Conservation (phyloP, 352 stramenopile species). For the Pythium myriotylum region DNA sequence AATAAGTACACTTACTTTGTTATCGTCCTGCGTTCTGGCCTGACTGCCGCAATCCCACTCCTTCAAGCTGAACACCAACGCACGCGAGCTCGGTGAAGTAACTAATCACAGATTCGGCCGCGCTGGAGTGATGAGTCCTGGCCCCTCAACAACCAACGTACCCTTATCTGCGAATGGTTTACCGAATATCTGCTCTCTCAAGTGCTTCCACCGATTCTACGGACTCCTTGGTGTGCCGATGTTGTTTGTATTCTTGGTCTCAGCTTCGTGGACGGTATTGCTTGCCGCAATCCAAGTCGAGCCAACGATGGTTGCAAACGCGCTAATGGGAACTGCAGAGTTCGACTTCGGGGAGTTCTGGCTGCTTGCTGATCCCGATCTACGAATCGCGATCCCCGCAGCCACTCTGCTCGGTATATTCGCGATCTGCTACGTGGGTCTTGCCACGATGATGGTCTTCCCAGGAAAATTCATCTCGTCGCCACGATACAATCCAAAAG, state of each 20-base stretch:
- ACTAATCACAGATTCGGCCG: too few relatives aligned
- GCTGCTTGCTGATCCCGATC: slow-evolving; percentile 34
- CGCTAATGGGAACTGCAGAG: slow-evolving; percentile 35
- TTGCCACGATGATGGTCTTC: slow-evolving; percentile 41
- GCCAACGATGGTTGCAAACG: slow-evolving; percentile 37
- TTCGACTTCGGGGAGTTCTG: slow-evolving; percentile 56
- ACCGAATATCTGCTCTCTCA: background rate
- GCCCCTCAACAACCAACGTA: background rate
- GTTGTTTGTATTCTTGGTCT: slow-evolving; percentile 41
- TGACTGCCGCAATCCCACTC: too few relatives aligned
- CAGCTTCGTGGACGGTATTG: slow-evolving; percentile 36
- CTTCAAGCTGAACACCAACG: too few relatives aligned
- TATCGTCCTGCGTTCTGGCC: too few relatives aligned
- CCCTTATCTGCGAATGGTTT: too few relatives aligned
- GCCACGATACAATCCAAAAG: background rate
- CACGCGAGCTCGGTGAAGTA: too few relatives aligned
- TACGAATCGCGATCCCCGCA: slow-evolving; percentile 22
- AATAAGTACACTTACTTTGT: too few relatives aligned
- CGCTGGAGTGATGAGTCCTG: too few relatives aligned
- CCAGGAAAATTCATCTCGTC: slow-evolving; percentile 2
- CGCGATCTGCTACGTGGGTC: slow-evolving; percentile 33
- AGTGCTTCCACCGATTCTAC: slow-evolving; percentile 30
- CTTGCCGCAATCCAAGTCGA: slow-evolving; percentile 43
- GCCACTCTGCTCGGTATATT: slow-evolving; percentile 36
- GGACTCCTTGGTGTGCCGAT: slow-evolving; percentile 40